Evolutionary conservation across 2,329 filamentous ascomycete genomes (phyloP).

Genomic region (Pyricularia sp.): DNA sequence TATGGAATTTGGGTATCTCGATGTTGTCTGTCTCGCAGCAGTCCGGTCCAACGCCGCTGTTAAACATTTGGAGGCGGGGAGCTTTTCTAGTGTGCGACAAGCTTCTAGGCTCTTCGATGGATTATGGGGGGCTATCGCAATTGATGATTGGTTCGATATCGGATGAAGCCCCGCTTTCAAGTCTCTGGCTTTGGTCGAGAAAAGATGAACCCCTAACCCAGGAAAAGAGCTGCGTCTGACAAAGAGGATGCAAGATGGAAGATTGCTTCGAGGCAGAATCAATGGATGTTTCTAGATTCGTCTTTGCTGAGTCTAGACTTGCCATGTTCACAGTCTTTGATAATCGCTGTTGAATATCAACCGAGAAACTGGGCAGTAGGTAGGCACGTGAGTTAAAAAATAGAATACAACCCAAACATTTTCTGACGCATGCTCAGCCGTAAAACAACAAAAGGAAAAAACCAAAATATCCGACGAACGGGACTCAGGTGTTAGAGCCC

Average conservation of each 20-base stretch:
- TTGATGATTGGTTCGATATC: background rate
- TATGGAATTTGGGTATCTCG: background rate
- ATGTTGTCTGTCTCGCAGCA: background rate
- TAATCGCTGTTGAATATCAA: background rate
- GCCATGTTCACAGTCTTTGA: background rate
- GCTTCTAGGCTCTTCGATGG: slow-evolving; percentile 18
- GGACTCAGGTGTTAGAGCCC: slow-evolving; percentile 25
- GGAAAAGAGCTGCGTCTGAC: background rate
- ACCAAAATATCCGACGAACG: background rate
- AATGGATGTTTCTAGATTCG: background rate
- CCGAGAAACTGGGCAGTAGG: too few species aligned
- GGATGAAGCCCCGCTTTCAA: background rate
- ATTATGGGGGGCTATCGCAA: background rate
- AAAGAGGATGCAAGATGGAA: too few species aligned
- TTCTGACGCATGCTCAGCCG: background rate
- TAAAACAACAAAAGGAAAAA: background rate
- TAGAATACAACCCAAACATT: background rate
- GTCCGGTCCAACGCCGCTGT: background rate
- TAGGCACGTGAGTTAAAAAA: too few species aligned
- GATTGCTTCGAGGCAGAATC: background rate
- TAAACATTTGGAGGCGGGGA: slow-evolving; percentile 7
- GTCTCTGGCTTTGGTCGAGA: background rate
- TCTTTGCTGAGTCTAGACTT: background rate
- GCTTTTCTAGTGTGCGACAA: slow-evolving; percentile 7
- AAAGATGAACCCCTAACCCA: background rate